phyloP scores from a whole-genome alignment of 2,329 filamentous ascomycete species.

The Drechslerella coelobrocha region DNA sequence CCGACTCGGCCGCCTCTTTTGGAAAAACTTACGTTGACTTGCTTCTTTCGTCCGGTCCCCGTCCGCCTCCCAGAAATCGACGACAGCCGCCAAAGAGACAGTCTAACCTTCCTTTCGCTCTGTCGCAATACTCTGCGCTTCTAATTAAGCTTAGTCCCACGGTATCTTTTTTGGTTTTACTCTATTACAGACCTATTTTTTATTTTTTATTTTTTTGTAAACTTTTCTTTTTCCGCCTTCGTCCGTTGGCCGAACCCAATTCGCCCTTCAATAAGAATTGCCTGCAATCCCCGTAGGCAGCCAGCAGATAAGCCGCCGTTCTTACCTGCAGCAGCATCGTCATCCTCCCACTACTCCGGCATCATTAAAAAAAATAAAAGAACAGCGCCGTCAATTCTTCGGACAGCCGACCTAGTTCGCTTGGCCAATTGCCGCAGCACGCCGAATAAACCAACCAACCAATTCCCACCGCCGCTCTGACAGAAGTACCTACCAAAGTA shows the following conservation, averaged over 20 bases:
- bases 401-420: no score
- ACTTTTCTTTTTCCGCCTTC: conserved; percentile 7
- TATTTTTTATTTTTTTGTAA: no score
- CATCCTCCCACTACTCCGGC: neutral
- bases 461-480: conserved; percentile 23
- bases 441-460: conserved; percentile 17
- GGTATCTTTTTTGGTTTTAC: no score
- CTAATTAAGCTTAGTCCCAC: no score
- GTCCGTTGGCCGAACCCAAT: neutral
- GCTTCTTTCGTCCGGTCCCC: conserved; percentile 34
- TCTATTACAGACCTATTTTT: no score
- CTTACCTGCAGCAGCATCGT: conserved; percentile 3
- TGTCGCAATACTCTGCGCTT: neutral
- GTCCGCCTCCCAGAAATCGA: neutral
- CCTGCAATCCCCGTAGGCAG: conserved; percentile 8
- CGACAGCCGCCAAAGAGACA: conserved; percentile 7
- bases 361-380: neutral
- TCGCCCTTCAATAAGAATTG: neutral
- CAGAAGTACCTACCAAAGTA: no score
- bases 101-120: conserved; percentile 3
- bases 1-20: neutral
- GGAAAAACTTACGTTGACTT: conserved; percentile 16
- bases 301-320: conserved; percentile 4
- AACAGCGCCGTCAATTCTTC: no score
- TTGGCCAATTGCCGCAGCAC: conserved; percentile 1